phyloP scores from a whole-genome alignment of 176 grass and related monocot species.

The Themeda triandra region DNA sequence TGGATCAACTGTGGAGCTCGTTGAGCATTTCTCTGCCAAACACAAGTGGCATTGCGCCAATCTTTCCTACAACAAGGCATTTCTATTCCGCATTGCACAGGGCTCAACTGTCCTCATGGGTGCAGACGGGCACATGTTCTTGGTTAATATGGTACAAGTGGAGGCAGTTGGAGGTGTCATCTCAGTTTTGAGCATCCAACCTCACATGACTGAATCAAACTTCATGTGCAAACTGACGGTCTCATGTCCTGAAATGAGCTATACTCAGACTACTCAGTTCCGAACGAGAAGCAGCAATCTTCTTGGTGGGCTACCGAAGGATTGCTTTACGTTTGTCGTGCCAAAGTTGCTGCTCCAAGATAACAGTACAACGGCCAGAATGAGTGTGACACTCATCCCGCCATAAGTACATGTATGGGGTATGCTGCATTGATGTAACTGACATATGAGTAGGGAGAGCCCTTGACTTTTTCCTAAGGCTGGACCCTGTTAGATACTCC shows the following conservation, averaged over 20 bases:
- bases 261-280: no score
- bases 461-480: no score
- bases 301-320: no score
- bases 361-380: background rate
- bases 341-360: no score
- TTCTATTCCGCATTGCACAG: background rate
- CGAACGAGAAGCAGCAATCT: no score
- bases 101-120: background rate
- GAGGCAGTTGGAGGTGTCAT: background rate
- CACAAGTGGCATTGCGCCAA: background rate
- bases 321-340: no score
- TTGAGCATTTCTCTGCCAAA: background rate
- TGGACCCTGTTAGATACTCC: no score
- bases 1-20: background rate
- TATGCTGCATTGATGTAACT: background rate
- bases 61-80: conserved; percentile 11
- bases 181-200: conserved; percentile 10
- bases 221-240: background rate
- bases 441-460: no score
- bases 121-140: conserved; percentile 20
- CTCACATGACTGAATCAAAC: background rate
- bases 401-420: background rate
- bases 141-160: background rate
- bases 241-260: background rate
- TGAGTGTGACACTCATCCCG: background rate